Evolutionary conservation across 331 rosid genomes (phyloP).

Genomic region (Acacia concinna): DNA sequence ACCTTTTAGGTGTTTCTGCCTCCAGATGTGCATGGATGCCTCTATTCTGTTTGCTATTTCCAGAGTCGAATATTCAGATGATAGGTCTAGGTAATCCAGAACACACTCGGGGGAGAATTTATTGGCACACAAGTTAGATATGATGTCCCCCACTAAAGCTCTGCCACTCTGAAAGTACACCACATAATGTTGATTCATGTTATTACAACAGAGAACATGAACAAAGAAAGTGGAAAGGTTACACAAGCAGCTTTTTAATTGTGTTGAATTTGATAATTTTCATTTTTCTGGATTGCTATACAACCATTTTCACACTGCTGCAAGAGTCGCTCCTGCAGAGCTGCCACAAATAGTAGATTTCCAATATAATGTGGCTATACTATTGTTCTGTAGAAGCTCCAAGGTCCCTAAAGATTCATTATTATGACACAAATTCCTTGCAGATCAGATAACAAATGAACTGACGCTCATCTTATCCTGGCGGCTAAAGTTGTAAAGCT

Average conservation of each 20-base stretch:
- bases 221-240: neutral
- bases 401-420: neutral
- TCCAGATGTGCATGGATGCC: slow-evolving; percentile 57
- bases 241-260: neutral
- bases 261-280: neutral
- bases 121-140: slow-evolving; percentile 39
- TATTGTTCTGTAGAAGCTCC: neutral
- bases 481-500: neutral
- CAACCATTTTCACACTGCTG: neutral
- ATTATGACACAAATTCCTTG: neutral
- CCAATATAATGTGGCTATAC: neutral
- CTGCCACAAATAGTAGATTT: neutral
- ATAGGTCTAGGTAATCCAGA: slow-evolving; percentile 51
- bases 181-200: neutral
- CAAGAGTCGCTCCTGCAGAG: neutral
- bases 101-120: slow-evolving; percentile 47
- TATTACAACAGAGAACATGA: neutral
- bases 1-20: slow-evolving; percentile 34
- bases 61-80: slow-evolving; percentile 51
- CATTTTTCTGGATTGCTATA: neutral
- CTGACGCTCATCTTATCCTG: neutral
- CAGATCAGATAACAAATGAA: neutral
- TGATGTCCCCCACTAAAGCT: slow-evolving; percentile 48
- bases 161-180: slow-evolving; percentile 46
- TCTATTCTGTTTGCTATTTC: slow-evolving; percentile 61